phyloP scores from a whole-genome alignment of 495 filamentous ascomycete genomes.

The Neurospora sp. region DNA sequence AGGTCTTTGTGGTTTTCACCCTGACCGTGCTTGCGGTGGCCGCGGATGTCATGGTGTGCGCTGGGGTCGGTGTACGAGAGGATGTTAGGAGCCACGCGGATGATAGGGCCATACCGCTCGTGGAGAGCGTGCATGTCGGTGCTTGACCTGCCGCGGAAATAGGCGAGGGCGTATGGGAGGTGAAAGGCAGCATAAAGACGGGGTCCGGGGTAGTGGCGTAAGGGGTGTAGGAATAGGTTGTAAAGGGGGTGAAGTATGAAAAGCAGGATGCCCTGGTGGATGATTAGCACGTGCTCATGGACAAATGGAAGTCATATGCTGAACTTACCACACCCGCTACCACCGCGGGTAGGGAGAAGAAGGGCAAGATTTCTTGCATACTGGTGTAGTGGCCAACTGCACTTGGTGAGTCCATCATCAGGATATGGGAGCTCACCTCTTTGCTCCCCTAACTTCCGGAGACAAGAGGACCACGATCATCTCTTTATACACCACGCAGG shows the following conservation, averaged over 20 bases:
- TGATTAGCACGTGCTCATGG: too few species aligned
- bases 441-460: too few species aligned
- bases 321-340: too few species aligned
- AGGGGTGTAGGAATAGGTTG: slow-evolving; percentile 43
- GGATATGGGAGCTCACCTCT: too few species aligned
- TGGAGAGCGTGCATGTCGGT: slow-evolving; percentile 26
- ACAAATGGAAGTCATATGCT: too few species aligned
- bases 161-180: slow-evolving; percentile 22
- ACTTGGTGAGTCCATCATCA: too few species aligned
- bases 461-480: too few species aligned
- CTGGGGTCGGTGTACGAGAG: slow-evolving; percentile 43
- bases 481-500: too few species aligned
- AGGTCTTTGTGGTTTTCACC: slow-evolving; percentile 30
- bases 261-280: background rate
- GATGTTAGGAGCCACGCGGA: slow-evolving; percentile 47
- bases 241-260: slow-evolving; percentile 21
- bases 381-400: too few species aligned
- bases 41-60: slow-evolving; percentile 52
- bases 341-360: too few species aligned
- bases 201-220: slow-evolving; percentile 43
- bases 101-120: slow-evolving; percentile 39
- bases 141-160: slow-evolving; percentile 11
- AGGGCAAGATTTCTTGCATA: too few species aligned
- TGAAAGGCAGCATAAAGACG: slow-evolving; percentile 28
- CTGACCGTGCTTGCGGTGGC: slow-evolving; percentile 23